Conservation (phyloP, 176 grass and related monocot genomes). For the Olyra latifolia region DNA sequence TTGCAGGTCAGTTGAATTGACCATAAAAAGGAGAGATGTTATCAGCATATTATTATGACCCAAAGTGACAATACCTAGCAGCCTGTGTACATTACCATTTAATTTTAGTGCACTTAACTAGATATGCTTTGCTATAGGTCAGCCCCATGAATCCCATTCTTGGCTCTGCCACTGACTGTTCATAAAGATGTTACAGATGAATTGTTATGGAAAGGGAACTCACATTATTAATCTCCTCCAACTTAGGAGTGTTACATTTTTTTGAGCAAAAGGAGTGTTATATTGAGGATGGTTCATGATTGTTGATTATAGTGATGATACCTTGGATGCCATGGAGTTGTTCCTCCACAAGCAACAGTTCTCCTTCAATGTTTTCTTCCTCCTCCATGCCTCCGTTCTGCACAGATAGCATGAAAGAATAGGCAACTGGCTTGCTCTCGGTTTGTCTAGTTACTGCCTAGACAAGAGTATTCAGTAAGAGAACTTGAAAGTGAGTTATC, state of each 20-base stretch:
- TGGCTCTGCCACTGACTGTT: not conserved
- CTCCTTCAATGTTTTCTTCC: conserved; percentile 48
- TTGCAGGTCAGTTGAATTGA: not conserved
- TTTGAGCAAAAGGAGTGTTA: too few species aligned
- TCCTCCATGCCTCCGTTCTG: conserved; percentile 37
- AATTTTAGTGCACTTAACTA: not conserved
- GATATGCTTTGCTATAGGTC: not conserved
- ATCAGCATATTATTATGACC: not conserved
- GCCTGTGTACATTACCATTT: not conserved
- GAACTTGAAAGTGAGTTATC: not conserved
- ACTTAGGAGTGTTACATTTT: not conserved
- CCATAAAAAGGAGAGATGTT: not conserved
- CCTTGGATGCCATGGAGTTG: conserved; percentile 89
- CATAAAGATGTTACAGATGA: not conserved
- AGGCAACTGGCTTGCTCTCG: not conserved
- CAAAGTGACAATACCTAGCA: not conserved
- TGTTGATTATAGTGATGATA: conserved; percentile 33
- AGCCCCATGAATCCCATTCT: not conserved
- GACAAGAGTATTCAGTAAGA: not conserved
- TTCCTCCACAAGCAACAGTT: conserved; percentile 65
- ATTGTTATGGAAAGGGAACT: not conserved
- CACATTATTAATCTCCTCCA: not conserved
- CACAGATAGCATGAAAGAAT: not conserved
- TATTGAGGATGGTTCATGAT: not conserved
- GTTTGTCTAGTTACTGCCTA: not conserved